Conservation (phyloP, 1,284 basidiomycete genomes). For the Trametes pubescens region DNA sequence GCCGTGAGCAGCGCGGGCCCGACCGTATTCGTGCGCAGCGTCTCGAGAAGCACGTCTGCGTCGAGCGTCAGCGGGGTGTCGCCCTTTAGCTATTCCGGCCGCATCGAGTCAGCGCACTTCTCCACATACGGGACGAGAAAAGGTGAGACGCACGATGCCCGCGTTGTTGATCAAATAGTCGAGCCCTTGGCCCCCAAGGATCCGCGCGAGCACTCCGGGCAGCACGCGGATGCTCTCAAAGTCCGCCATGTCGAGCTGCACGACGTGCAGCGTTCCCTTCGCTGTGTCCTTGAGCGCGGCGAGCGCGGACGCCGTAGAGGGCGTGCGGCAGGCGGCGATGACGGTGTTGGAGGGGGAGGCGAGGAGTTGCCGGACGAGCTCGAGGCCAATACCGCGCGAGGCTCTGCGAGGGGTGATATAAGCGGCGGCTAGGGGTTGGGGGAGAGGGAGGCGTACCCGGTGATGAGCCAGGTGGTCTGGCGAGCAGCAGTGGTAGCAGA, state of each 20-base stretch:
- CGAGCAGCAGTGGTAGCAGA: background rate
- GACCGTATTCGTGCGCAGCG: conserved; percentile 44
- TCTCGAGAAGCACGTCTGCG: conserved; percentile 31
- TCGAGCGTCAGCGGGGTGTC: conserved; percentile 41
- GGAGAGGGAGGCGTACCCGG: too few species aligned
- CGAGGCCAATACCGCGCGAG: conserved; percentile 47
- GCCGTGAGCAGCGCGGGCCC: conserved; percentile 45
- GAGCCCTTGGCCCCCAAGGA: conserved; percentile 35
- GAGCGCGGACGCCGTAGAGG: conserved; percentile 38
- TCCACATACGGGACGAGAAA: background rate
- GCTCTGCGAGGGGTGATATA: too few species aligned
- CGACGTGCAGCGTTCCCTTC: conserved; percentile 40
- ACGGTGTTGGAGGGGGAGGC: conserved; percentile 43
- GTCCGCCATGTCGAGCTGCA: conserved; percentile 42
- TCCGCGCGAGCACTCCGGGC: background rate
- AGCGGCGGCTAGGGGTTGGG: too few species aligned
- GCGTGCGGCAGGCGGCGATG: conserved; percentile 47
- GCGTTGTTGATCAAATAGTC: conserved; percentile 52
- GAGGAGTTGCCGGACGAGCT: conserved; percentile 47
- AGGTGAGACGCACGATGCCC: conserved; percentile 39
- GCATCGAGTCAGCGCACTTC: too few species aligned
- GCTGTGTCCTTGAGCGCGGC: conserved; percentile 30
- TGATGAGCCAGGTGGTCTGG: background rate
- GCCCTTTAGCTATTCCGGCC: conserved; percentile 14
- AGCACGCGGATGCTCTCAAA: conserved; percentile 14